A percentile compares a stretch with the other conserved stretches of the same genome.
phyloP scores from a whole-genome alignment of 2,329 filamentous ascomycete species.

The Scedosporium minutisporum region DNA sequence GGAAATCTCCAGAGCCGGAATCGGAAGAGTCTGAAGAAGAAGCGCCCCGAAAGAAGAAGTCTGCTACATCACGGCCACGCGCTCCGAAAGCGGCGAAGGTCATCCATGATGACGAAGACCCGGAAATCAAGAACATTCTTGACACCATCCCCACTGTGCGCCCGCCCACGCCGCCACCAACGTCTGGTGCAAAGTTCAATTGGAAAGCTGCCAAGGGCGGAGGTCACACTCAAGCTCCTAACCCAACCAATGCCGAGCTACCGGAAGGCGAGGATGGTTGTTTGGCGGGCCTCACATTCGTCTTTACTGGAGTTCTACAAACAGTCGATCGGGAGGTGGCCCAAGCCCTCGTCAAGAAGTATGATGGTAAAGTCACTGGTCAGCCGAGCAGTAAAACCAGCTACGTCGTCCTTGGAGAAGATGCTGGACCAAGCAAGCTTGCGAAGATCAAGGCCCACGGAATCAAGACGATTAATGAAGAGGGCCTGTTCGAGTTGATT shows the following conservation, averaged over 20 bases:
- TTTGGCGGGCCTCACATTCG: slow-evolving; percentile 79
- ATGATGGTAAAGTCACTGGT: slow-evolving; percentile 82
- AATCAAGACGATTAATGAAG: slow-evolving; percentile 89
- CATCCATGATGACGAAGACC: slow-evolving; percentile 55
- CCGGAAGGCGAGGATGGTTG: slow-evolving; percentile 83
- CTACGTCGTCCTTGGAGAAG: slow-evolving; percentile 82
- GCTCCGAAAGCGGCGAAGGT: slow-evolving; percentile 52
- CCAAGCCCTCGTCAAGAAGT: slow-evolving; percentile 77
- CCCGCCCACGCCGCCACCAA: slow-evolving; percentile 72
- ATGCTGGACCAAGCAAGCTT: slow-evolving; percentile 90
- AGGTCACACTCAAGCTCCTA: slow-evolving; percentile 49
- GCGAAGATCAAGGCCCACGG: slow-evolving; percentile 70
- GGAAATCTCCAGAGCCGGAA: slow-evolving; percentile 46
- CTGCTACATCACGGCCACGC: slow-evolving; percentile 47
- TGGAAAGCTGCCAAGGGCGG: slow-evolving; percentile 52
- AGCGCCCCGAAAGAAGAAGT: slow-evolving; percentile 53
- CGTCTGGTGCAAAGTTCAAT: slow-evolving; percentile 67
- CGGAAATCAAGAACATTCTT: slow-evolving; percentile 69
- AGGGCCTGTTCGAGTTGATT: slow-evolving; percentile 83
- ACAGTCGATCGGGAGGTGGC: slow-evolving; percentile 77
- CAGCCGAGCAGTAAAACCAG: slow-evolving; percentile 87
- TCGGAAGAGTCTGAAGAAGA: slow-evolving; percentile 49
- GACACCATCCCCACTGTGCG: slow-evolving; percentile 77
- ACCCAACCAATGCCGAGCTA: slow-evolving; percentile 57
- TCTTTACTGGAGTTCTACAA: slow-evolving; percentile 84